Evolutionary conservation across 2,329 filamentous ascomycete species (phyloP), one percentile per base, ranked within the genome.

Genomic region (Exophiala lecanii-corni): DNA sequence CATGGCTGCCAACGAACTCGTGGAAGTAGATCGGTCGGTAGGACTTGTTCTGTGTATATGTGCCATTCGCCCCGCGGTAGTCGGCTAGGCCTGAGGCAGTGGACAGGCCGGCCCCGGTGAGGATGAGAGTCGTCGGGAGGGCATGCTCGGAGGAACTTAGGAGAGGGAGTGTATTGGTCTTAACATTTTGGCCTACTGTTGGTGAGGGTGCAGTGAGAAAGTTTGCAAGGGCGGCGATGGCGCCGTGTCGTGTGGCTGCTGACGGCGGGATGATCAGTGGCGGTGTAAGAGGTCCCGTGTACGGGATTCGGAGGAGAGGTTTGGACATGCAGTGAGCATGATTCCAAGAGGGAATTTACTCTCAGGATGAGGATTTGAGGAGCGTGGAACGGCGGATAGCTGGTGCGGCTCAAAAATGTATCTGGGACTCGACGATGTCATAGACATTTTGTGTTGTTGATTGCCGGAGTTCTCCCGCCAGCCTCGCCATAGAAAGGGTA

Each of bases 21-120:
- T 88, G 81, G 64, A 86, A 89, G 69, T 94, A 98, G 54, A 95
- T 94, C 21, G 91, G 92, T 2, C 86, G 80, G 61, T 94, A 96
- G 10, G 79, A 80, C 68, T 86, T 88, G 69, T 97, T 97, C 59
- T 92, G 75, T 32, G 88, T 83, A 62, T 98, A 98, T 6, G 91
- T 97, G 49, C 92, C 92, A 53, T 89, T 86, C 38, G 78, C 74
- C 15, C 92, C 92, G 42, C 92, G 76, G 64, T 98, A 98, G 66
- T 98, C 92, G 20, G 91, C 85, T 21, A 98, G 75, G 0, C 92
- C 92, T 9, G 88, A 95, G 3, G 89, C 86, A 6, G 97, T 91
- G 1, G 88, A 95, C 38, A 98, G 85, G 2, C 92, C 92, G 2
- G 92, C 92, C 9, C 92, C 92, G 0, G 89, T 82, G 30, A 86